These are phyloP conservation scores for Rhodotorula kratochvilovae DNA, from an alignment of 768 basidiomycete genomes.

Conservation along the genomic window DNA sequence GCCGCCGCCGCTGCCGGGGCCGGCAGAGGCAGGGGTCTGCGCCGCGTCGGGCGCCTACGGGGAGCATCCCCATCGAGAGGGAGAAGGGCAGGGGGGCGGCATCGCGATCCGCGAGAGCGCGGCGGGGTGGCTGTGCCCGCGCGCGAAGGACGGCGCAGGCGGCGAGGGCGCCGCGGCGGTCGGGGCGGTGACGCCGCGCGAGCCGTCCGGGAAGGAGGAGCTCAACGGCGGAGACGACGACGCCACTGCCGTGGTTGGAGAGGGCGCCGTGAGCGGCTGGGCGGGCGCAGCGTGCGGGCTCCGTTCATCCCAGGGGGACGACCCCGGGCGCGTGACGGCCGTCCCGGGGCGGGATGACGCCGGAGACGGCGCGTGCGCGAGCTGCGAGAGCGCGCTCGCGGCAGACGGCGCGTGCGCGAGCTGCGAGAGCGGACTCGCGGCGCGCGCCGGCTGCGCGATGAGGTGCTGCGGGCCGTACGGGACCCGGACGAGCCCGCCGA, in stretches of 20 bases:
- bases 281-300: no score
- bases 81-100: slow-evolving; percentile 46
- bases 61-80: slow-evolving; percentile 1
- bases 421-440: neutral
- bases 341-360: neutral
- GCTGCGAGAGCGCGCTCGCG: no score
- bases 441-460: neutral
- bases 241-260: neutral
- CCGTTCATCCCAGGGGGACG: neutral
- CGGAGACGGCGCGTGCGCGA: no score
- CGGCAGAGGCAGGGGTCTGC: neutral
- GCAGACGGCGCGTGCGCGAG: neutral
- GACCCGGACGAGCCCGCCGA: neutral
- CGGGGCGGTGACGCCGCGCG: neutral
- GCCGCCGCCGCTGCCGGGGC: neutral
- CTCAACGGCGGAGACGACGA: no score
- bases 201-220: neutral
- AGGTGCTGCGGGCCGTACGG: slow-evolving; percentile 1
- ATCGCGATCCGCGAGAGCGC: slow-evolving; percentile 48
- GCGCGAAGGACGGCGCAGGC: neutral
- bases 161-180: neutral
- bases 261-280: no score
- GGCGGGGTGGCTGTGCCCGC: slow-evolving; percentile 24
- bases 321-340: neutral
- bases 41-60: no score